Evolutionary conservation across 768 basidiomycete genomes (phyloP).

Genomic region (Leccinum broughii): DNA sequence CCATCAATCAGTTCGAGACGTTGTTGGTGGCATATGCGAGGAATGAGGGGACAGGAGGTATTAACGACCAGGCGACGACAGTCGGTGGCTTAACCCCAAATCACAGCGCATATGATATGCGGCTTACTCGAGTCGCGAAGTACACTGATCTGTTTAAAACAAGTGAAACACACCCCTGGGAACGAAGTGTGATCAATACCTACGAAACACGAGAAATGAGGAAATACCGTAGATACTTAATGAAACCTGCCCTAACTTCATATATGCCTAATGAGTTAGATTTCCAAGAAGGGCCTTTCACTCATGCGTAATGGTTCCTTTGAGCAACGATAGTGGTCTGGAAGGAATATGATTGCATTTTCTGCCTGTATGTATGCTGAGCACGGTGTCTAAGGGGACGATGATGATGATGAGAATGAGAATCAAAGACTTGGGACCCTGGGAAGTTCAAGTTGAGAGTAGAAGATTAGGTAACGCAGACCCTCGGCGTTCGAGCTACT

Average conservation of each 20-base stretch:
- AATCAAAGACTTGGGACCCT: background rate
- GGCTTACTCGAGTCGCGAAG: background rate
- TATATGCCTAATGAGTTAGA: background rate
- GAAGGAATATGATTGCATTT: background rate
- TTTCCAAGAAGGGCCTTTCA: background rate
- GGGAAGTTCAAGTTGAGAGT: background rate
- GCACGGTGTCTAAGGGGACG: background rate
- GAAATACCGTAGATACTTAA: background rate
- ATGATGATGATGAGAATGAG: background rate
- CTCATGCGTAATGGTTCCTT: background rate
- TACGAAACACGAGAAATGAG: background rate
- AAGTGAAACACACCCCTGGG: background rate
- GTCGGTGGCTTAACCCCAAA: background rate
- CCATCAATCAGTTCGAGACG: background rate
- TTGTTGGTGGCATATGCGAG: background rate
- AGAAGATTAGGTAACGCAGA: background rate
- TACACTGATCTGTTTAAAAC: background rate
- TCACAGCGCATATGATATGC: background rate
- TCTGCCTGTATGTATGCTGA: background rate
- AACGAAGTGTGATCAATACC: background rate
- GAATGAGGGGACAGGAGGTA: background rate
- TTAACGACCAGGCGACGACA: background rate
- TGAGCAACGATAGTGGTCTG: background rate
- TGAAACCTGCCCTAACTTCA: background rate
- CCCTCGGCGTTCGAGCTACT: background rate